Evolutionary conservation across 225 moss, liverwort and hornwort species (phyloP).

Genomic region (Sphagnum contortum): DNA sequence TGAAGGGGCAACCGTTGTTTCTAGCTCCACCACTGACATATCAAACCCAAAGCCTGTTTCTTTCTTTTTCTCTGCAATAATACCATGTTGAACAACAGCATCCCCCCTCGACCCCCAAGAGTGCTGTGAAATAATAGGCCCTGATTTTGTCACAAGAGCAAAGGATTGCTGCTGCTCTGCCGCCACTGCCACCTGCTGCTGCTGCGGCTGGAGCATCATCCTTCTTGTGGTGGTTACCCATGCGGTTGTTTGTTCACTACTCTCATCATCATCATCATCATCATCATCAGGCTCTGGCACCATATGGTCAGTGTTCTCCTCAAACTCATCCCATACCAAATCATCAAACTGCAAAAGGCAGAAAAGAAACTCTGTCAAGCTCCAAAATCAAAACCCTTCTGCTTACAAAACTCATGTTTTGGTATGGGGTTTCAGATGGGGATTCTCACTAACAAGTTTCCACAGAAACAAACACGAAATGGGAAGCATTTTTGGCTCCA

Average conservation of each 20-base stretch:
- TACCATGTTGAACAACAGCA: background rate
- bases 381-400: too few species aligned
- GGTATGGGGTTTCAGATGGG: too few species aligned
- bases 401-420: too few species aligned
- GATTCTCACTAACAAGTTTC: too few species aligned
- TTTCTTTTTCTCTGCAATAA: background rate
- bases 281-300: constrained; percentile 14
- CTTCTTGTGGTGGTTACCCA: constrained; percentile 12
- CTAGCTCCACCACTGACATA: constrained; percentile 24
- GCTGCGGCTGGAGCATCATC: background rate
- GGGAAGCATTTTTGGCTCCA: too few species aligned
- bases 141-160: background rate
- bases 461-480: too few species aligned
- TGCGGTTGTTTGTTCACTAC: constrained; percentile 2
- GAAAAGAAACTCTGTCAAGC: background rate
- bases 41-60: constrained; percentile 5
- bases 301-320: constrained; percentile 18
- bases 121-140: constrained; percentile 1
- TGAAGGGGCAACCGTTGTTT: constrained; percentile 18
- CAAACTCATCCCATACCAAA: constrained; percentile 31
- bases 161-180: background rate
- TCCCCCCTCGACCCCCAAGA: constrained; percentile 1
- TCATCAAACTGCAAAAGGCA: constrained; percentile 43
- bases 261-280: background rate
- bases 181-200: too few species aligned